A percentile compares a stretch with the other conserved stretches of the same genome.
Conservation (phyloP, 768 basidiomycete genomes). For the Mycena sanguinolenta region DNA sequence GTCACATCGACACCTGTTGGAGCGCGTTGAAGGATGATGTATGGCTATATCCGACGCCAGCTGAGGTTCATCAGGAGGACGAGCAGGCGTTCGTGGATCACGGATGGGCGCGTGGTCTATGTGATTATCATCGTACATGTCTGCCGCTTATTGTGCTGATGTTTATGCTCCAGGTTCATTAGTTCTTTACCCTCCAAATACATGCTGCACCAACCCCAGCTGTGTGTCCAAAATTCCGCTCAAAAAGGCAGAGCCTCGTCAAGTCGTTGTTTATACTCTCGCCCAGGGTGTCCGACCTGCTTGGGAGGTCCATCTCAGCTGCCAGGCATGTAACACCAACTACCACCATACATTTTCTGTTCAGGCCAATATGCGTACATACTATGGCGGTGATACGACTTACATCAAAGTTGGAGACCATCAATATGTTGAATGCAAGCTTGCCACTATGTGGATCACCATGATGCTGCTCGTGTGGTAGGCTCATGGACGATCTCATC, state of each 20-base stretch:
- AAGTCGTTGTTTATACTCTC: constrained; percentile 35
- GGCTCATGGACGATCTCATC: constrained; percentile 40
- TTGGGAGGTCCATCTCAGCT: constrained; percentile 40
- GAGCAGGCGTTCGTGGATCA: background rate
- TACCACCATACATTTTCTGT: constrained; percentile 43
- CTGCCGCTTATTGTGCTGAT: background rate
- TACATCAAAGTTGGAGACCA: constrained; percentile 45
- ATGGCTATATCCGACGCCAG: background rate
- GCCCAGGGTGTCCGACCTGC: constrained; percentile 40
- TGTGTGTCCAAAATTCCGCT: constrained; percentile 16
- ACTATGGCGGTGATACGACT: constrained; percentile 38
- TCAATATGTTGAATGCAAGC: constrained; percentile 41
- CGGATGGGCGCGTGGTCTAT: constrained; percentile 10
- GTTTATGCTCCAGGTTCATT: constrained; percentile 1
- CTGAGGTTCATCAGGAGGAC: background rate
- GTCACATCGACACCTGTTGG: background rate
- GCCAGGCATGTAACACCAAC: constrained; percentile 39
- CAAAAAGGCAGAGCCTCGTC: constrained; percentile 39
- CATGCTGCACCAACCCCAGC: background rate
- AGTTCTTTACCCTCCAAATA: constrained; percentile 1
- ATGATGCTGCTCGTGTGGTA: constrained; percentile 42
- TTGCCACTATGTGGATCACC: constrained; percentile 35
- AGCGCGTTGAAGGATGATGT: background rate
- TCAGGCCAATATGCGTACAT: constrained; percentile 30
- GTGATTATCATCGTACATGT: background rate